Percentiles rank a stretch among this genome's conserved stretches.
Conservation (phyloP, 176 grass and related monocot species). For the Tillandsia leiboldiana region DNA sequence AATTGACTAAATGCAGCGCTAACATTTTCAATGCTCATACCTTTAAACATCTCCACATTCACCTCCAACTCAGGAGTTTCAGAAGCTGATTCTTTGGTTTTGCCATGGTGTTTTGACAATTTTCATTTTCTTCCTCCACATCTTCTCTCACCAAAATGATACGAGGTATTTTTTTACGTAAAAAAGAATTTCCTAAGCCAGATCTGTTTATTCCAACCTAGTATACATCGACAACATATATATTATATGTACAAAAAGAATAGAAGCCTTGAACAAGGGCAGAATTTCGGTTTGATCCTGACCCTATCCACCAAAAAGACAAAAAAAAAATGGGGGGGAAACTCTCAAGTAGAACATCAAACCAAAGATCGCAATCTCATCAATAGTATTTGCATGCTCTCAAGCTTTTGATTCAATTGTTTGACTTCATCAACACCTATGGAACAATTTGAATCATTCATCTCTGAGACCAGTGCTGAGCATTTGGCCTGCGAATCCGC, state of each 20-base stretch:
- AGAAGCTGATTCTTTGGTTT: too few species aligned
- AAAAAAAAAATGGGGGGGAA: too few species aligned
- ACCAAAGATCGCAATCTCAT: constrained; percentile 54
- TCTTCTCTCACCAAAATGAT: constrained; percentile 12
- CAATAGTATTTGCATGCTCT: constrained; percentile 77
- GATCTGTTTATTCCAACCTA: constrained; percentile 17
- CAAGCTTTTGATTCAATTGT: constrained; percentile 54
- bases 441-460: constrained; percentile 28
- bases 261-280: constrained; percentile 24
- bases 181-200: constrained; percentile 30
- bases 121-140: constrained; percentile 1
- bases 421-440: constrained; percentile 31
- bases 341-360: constrained; percentile 21
- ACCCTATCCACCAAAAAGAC: constrained; percentile 27
- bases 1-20: too few species aligned
- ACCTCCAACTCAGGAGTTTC: too few species aligned
- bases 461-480: constrained; percentile 29
- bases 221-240: constrained; percentile 29
- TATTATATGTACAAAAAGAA: constrained; percentile 41
- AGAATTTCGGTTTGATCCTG: constrained; percentile 29
- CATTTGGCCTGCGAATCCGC: constrained; percentile 69
- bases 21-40: too few species aligned
- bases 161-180: constrained; percentile 17
- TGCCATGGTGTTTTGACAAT: too few species aligned
- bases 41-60: too few species aligned